Evolutionary conservation across 2,329 filamentous ascomycete species (phyloP).

Genomic region (Gliomastix tumulicola): DNA sequence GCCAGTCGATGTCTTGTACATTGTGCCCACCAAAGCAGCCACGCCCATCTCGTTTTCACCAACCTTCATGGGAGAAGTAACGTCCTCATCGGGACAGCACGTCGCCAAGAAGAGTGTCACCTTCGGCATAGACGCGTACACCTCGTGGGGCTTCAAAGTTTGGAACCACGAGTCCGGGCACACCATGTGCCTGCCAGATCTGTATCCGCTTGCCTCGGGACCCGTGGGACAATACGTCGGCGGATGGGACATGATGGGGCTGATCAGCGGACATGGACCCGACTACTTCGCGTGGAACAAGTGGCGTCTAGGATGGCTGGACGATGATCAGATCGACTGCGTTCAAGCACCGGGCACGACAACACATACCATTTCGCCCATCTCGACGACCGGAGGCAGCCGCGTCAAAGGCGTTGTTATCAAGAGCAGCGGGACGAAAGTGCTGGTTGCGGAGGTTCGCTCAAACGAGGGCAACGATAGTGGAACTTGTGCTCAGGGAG

Average conservation of each 20-base stretch:
- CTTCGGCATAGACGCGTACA: slow-evolving; percentile 21
- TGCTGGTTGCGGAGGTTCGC: slow-evolving; percentile 23
- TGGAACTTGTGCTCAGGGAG: slow-evolving; percentile 19
- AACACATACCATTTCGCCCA: slow-evolving; percentile 11
- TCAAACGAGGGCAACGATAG: slow-evolving; percentile 13
- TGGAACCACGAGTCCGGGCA: slow-evolving; percentile 30
- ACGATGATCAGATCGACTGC: slow-evolving; percentile 23
- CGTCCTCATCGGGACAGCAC: neutral
- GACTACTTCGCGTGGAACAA: slow-evolving; percentile 31
- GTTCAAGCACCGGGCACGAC: slow-evolving; percentile 13
- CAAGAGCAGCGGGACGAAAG: neutral
- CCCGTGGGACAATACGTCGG: slow-evolving; percentile 21
- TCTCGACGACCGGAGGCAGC: neutral
- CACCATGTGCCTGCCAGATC: slow-evolving; percentile 27
- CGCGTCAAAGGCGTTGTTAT: slow-evolving; percentile 1
- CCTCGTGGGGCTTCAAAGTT: slow-evolving; percentile 21
- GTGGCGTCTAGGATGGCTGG: slow-evolving; percentile 28
- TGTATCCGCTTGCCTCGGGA: slow-evolving; percentile 20
- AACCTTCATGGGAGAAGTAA: neutral
- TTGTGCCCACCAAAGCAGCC: slow-evolving; percentile 12
- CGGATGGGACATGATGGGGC: slow-evolving; percentile 28
- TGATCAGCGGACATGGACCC: slow-evolving; percentile 21
- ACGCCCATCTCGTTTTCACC: slow-evolving; percentile 1
- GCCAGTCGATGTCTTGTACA: slow-evolving; percentile 16
- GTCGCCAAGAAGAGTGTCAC: slow-evolving; percentile 22